Evolutionary conservation across 768 basidiomycete species (phyloP).

Genomic region (Butyriboletus loyo): DNA sequence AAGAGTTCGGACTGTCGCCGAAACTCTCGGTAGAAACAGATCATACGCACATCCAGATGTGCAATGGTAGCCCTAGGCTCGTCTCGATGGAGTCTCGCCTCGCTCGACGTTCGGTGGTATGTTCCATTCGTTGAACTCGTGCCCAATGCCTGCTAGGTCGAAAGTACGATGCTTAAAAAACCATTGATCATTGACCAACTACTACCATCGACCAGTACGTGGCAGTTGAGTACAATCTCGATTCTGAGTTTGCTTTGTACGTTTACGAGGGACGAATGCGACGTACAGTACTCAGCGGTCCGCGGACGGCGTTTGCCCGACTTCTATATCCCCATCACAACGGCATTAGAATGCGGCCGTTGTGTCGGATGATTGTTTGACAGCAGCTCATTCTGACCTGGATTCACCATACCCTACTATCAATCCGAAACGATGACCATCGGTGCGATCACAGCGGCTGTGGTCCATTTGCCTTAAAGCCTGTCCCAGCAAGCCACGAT

Average conservation of each 20-base stretch:
- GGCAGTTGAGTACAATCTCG: not conserved
- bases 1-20: not conserved
- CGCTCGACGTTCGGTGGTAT: not conserved
- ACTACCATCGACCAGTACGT: not conserved
- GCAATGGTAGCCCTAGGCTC: not conserved
- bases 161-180: not conserved
- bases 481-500: not conserved
- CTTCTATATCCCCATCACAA: not conserved
- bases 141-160: not conserved
- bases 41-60: not conserved
- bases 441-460: not conserved
- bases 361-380: not conserved
- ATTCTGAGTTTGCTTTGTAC: not conserved
- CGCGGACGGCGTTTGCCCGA: not conserved
- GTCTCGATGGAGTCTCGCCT: not conserved
- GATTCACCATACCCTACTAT: not conserved
- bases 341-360: not conserved
- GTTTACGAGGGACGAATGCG: not conserved
- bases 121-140: not conserved
- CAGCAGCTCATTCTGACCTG: not conserved
- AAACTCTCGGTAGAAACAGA: not conserved
- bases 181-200: not conserved
- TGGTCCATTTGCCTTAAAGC: not conserved
- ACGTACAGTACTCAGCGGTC: not conserved
- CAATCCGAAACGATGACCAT: not conserved